Evolutionary conservation across 2,329 filamentous ascomycete genomes (phyloP).

Genomic region (Aspergillus versicolor): DNA sequence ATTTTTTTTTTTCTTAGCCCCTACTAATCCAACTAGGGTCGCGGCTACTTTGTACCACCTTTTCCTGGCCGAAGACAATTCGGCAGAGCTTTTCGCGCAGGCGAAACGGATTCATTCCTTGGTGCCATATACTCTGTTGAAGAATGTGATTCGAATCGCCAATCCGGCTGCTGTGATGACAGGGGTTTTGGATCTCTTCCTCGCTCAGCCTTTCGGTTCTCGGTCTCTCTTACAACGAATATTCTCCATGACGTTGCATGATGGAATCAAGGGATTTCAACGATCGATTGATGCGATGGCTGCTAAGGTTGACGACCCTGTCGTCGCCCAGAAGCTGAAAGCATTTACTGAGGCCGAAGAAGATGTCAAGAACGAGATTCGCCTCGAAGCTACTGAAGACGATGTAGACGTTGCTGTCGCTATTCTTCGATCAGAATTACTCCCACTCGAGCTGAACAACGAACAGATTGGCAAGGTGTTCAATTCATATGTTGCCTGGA

Average conservation of each 20-base stretch:
- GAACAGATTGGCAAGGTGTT: constrained; percentile 81
- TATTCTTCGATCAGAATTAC: constrained; percentile 74
- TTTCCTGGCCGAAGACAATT: constrained; percentile 97
- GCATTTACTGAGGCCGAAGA: constrained; percentile 75
- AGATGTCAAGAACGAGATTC: constrained; percentile 69
- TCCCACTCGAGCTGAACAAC: constrained; percentile 68
- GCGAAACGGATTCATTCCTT: constrained; percentile 91
- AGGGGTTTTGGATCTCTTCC: constrained; percentile 89
- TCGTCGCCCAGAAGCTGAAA: constrained; percentile 78
- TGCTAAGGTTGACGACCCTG: constrained; percentile 74
- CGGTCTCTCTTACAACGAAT: constrained; percentile 91
- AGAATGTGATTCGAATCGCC: constrained; percentile 94
- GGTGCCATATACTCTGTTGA: constrained; percentile 87
- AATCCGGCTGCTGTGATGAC: constrained; percentile 98
- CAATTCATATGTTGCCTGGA: constrained; percentile 96
- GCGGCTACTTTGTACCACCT: constrained; percentile 95
- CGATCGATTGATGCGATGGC: constrained; percentile 78
- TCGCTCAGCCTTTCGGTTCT: constrained; percentile 90
- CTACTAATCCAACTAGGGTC: constrained; percentile 50
- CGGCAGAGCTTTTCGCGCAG: constrained; percentile 91
- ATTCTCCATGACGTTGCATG: constrained; percentile 85
- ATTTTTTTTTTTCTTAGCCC: not conserved
- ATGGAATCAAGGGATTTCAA: constrained; percentile 84
- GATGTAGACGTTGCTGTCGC: constrained; percentile 82
- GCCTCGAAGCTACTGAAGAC: constrained; percentile 70